phyloP scores from a whole-genome alignment of 306 rosid genomes.

The Sindora glabra region DNA sequence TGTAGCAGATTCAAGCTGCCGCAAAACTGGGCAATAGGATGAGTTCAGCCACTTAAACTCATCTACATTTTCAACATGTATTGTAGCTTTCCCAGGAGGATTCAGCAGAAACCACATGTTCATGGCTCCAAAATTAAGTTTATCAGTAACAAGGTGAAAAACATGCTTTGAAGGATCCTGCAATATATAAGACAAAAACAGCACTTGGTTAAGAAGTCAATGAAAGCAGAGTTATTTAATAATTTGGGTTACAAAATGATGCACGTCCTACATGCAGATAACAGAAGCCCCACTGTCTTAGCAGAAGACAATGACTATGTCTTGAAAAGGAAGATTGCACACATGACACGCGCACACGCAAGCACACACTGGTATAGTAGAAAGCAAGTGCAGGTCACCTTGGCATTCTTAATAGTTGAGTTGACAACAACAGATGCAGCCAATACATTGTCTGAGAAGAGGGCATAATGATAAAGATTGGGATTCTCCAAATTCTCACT shows the following conservation, averaged over 20 bases:
- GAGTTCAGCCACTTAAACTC: constrained; percentile 96
- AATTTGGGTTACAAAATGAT: not conserved
- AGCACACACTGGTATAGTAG: not conserved
- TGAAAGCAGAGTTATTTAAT: not conserved
- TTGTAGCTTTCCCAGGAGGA: constrained; percentile 90
- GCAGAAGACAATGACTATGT: not conserved
- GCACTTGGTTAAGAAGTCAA: constrained; percentile 7
- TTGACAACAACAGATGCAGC: constrained; percentile 95
- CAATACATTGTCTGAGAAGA: constrained; percentile 94
- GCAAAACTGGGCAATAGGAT: constrained; percentile 88
- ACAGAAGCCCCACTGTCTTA: not conserved
- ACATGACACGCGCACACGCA: not conserved
- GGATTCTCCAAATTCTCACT: constrained; percentile 85
- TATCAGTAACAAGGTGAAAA: constrained; percentile 88
- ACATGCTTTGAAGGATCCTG: constrained; percentile 95
- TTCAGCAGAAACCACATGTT: constrained; percentile 97
- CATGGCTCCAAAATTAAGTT: constrained; percentile 95
- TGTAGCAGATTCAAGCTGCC: constrained; percentile 87
- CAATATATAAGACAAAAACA: constrained; percentile 24
- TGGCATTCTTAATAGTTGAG: constrained; percentile 71
- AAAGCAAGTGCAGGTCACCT: constrained; percentile 41
- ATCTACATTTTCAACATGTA: constrained; percentile 88
- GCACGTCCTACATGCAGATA: not conserved
- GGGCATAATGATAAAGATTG: constrained; percentile 72
- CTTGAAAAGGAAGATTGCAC: not conserved